Evolutionary conservation across 495 filamentous ascomycete species (phyloP), one percentile per base, ranked within the genome.

Genomic region (Friedmanniomyces endolithicus): DNA sequence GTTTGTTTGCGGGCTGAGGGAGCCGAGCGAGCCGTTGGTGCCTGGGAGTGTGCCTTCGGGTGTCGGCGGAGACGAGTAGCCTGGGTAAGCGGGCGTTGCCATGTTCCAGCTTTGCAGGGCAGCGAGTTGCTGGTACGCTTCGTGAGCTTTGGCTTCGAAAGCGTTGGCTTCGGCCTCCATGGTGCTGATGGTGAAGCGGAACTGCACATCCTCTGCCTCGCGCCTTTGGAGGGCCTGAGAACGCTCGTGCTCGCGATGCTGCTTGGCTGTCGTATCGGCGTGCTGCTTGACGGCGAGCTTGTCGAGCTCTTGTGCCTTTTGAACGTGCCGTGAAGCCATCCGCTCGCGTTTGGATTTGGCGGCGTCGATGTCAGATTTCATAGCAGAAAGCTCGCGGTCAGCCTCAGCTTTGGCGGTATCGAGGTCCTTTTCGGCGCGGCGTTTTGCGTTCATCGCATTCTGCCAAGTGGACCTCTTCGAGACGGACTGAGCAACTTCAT

Each of bases 271-370:
- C 41, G 54, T 50, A 23, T 60, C 61, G 12, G 58, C 49, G 27
- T 54, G 24, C 40, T 56, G 54, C 52, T 84, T 85, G 50, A 85
- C 82, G 24, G 80, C 77, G 50, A 94, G 85, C 55, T 82, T 79
- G 45, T 87, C 84, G 56, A 85, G 82, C 65, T 94, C 86, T 57
- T 84, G 81, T 57, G 84, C 84, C 35, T 90, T 80, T 64, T 87
- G 84, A 54, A 80, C 77, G 52, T 84, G 80, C 45, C 89, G 86
- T 33, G 79, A 71, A 50, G 81, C 81, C 11, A 94, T 80, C 63
- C 86, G 83, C 67, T 94, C 88, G 31, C 78, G 78, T 68, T 88
- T 87, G 53, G 85, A 82, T 56, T 86, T 72, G n/a, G 80, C 71
- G 51, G 77, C 73, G 16, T 71, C 71, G 55, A 85, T 71, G 52